A percentile compares a stretch with the other conserved stretches of the same genome.
phyloP scores from a whole-genome alignment of 1,139 yeast species.

The Lizanozyma gosingica region DNA sequence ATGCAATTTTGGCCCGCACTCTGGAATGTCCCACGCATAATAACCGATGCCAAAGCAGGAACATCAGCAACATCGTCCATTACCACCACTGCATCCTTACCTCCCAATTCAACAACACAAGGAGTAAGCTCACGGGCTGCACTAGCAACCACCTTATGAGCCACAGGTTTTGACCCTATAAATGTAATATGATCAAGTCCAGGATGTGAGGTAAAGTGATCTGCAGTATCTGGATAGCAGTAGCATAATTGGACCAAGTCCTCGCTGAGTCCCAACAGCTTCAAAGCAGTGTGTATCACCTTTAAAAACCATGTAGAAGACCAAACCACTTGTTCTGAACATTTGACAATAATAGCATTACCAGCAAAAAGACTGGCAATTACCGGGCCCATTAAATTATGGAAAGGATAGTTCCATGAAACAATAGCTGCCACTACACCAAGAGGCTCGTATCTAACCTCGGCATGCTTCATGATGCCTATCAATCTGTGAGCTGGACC shows the following conservation, averaged over 20 bases:
- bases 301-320: slow-evolving; percentile 71
- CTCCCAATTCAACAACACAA: slow-evolving; percentile 91
- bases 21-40: slow-evolving; percentile 92
- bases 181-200: slow-evolving; percentile 82
- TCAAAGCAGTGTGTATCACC: slow-evolving; percentile 63
- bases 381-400: slow-evolving; percentile 85
- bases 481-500: slow-evolving; percentile 75
- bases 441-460: slow-evolving; percentile 86
- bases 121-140: slow-evolving; percentile 85
- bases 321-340: slow-evolving; percentile 96
- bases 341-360: slow-evolving; percentile 81
- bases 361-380: slow-evolving; percentile 86
- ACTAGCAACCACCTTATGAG: slow-evolving; percentile 73
- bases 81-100: slow-evolving; percentile 85
- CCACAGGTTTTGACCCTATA: slow-evolving; percentile 92
- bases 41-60: slow-evolving; percentile 61
- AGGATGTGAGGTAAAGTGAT: slow-evolving; percentile 74
- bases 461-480: slow-evolving; percentile 76
- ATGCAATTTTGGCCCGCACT: slow-evolving; percentile 97
- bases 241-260: slow-evolving; percentile 76
- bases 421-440: slow-evolving; percentile 86
- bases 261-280: slow-evolving; percentile 66
- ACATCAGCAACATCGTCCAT: slow-evolving; percentile 61
- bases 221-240: slow-evolving; percentile 79
- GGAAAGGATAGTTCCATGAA: slow-evolving; percentile 96